These are phyloP conservation scores for Russula ochroleuca DNA, from an alignment of 768 basidiomycete species.

Conservation along the genomic window DNA sequence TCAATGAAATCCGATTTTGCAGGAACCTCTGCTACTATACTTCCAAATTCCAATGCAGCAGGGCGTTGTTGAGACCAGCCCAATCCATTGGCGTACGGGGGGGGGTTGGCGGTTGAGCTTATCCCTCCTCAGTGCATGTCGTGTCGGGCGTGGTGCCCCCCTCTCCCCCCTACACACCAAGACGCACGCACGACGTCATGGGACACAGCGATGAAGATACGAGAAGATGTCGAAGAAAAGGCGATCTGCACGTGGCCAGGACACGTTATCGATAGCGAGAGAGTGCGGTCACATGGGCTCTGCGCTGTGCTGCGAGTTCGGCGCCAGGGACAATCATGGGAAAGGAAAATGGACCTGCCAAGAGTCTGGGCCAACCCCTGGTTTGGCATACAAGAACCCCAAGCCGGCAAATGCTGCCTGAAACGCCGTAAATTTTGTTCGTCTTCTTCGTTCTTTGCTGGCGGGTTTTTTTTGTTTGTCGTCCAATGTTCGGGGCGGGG, in stretches of 20 bases:
- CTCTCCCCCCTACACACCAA: neutral
- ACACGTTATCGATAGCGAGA: neutral
- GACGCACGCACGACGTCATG: constrained; percentile 5
- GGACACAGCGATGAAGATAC: neutral
- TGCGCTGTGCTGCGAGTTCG: no score
- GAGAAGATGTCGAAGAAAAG: constrained; percentile 4
- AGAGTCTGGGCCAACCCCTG: no score
- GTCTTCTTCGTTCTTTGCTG: neutral
- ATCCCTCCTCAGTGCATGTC: constrained; percentile 29
- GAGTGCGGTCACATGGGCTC: neutral
- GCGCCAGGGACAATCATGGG: neutral
- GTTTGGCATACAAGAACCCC: no score
- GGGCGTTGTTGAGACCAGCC: constrained; percentile 14
- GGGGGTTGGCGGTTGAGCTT: constrained; percentile 31
- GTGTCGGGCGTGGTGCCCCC: constrained; percentile 17
- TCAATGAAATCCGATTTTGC: neutral
- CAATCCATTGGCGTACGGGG: constrained; percentile 1
- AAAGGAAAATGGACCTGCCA: no score
- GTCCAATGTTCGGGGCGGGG: neutral
- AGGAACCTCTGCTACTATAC: constrained; percentile 28
- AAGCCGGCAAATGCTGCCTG: neutral
- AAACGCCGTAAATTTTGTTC: neutral
- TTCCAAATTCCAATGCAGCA: constrained; percentile 30
- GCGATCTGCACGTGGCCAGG: constrained; percentile 9
- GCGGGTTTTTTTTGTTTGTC: neutral